Percentiles rank a stretch among this genome's conserved stretches.
These are phyloP conservation scores for Salvia hispanica DNA, from an alignment of 257 asterid species.

Conservation along the genomic window DNA sequence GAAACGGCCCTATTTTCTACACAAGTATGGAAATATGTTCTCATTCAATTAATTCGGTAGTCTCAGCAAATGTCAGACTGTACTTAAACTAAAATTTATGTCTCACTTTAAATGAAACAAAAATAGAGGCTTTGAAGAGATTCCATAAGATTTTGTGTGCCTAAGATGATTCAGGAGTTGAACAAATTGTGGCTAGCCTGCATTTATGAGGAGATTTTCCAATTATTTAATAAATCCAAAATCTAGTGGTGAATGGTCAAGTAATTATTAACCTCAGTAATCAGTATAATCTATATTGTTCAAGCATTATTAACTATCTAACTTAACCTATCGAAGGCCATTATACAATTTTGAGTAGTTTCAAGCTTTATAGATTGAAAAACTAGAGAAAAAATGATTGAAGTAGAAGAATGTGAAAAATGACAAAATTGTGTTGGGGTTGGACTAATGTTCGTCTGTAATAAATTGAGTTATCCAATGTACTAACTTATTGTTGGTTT, in stretches of 20 bases:
- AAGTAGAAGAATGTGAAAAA: neutral
- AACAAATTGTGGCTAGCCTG: neutral
- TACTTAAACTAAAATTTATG: constrained; percentile 10
- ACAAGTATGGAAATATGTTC: constrained; percentile 17
- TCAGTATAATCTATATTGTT: neutral
- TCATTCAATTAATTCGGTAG: constrained; percentile 27
- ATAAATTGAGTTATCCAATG: neutral
- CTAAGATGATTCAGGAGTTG: neutral
- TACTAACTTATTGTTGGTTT: neutral
- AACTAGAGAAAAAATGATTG: neutral
- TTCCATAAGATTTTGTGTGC: constrained; percentile 10
- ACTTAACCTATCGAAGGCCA: neutral
- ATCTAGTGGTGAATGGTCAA: neutral
- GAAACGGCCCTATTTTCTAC: constrained; percentile 12
- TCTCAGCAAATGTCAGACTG: constrained; percentile 29
- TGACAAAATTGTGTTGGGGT: neutral
- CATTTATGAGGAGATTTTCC: neutral
- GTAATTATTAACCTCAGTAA: neutral
- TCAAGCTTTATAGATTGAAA: neutral
- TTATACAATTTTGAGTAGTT: neutral
- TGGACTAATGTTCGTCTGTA: neutral
- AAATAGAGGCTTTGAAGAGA: constrained; percentile 6
- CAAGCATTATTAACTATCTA: neutral
- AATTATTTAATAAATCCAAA: neutral
- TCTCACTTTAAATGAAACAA: constrained; percentile 11